Base-by-base conservation (phyloP, 140 eudicot species). In the Anethum foeniculum region DNA sequence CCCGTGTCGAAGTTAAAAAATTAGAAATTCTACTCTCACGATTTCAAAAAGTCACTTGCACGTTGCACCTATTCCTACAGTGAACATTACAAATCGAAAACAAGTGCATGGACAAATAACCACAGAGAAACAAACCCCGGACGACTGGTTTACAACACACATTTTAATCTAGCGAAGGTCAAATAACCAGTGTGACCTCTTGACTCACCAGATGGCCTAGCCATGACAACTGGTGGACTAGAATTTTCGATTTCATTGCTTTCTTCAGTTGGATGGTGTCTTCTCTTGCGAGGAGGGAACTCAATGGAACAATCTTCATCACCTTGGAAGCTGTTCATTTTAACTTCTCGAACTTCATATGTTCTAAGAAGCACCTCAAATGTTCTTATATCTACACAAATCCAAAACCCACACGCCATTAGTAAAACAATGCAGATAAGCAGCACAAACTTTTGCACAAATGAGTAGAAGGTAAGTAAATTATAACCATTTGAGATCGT, bases 111-210 rank as follows among this genome's bases (percentile, higher is more conserved):
- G 32, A 21, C 28, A 21, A 8, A 21, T 19, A 21, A 23, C 3
- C 65, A 56, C 28, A n/a, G 30, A 23, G 30, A 60, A 2, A 18
- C 5, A n/a, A 60, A 8, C 1, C 32, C 10, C 25, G 5, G 9
- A 60, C 9, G 51, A 43, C 32, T n/a, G 76, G 52, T 54, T 88
- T 80, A 85, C 47, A 77, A 62, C 39, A 83, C 65, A 89, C 92
- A 87, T 74, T 84, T 90, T 60, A 90, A 91, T 75, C 98, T 89
- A 76, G 98, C 98, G 84, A 94, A 94, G 56, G 98, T 92, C 79
- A 94, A 81, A 79, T 94, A 94, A 39, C 98, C 98, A 0, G 98
- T 92, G 82, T 92, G 98, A 58, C 97, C 98, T 86, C 86, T 90
- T 77, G 96, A 87, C 85, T 90, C 98, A 69, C 88, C 77, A 11